Evolutionary conservation across 306 rosid genomes (phyloP), one percentile per base, ranked within the genome.

Genomic region (Boehmeria nivea): DNA sequence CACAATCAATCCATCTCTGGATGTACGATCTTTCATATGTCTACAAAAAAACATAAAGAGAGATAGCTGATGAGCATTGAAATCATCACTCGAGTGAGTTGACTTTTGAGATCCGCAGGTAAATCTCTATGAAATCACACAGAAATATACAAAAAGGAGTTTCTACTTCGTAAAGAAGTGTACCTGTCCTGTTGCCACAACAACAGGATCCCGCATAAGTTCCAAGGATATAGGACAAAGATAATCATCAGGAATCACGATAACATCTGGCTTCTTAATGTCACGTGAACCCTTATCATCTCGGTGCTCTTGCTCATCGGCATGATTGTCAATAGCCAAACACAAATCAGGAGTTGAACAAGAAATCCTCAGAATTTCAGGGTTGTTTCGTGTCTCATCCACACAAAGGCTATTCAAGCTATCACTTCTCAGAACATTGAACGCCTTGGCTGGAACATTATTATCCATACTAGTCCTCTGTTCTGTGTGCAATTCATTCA

Each of bases 221-320:
- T 87, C 93, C 3, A 87, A 72, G 4, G 83, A 76, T 50, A 87
- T 73, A 52, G 95, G 93, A 61, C 94, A 87, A 21, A 83, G 94
- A 42, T 83, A 87, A 64, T 87, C 95, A 57, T 81, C 79, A 52
- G 94, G 95, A 63, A 87, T 87, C 69, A 87, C n/a, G n/a, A n/a
- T n/a, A n/a, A n/a, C n/a, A n/a, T n/a, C n/a, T n/a, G n/a, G n/a
- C n/a, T n/a, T n/a, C n/a, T n/a, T n/a, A n/a, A n/a, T n/a, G n/a
- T n/a, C n/a, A n/a, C n/a, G n/a, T n/a, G n/a, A n/a, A n/a, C n/a
- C n/a, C n/a, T n/a, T n/a, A n/a, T 73, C 87, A 61, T 57, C 69
- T 38, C 77, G 67, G 52, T 57, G 67, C 72, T 67, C 77, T 46
- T 63, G 75, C 56, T 52, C 72, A 62, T 63, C 79, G 57, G 76